Conservation (phyloP, 2,329 filamentous ascomycete species). For the Monosporascus sp. region DNA sequence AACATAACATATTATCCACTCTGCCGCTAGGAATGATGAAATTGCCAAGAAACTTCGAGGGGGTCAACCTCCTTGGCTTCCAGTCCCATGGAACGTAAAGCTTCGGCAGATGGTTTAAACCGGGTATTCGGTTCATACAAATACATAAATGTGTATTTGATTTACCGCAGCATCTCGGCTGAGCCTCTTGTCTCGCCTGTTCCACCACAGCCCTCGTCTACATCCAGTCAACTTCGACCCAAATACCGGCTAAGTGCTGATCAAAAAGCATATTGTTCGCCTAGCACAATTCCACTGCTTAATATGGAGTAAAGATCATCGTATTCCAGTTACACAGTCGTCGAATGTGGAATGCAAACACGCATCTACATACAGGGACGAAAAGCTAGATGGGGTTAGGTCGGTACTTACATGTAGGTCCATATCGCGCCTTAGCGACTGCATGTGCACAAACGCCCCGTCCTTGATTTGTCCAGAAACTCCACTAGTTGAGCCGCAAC, state of each 20-base stretch:
- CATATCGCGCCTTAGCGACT: neutral
- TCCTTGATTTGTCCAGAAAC: neutral
- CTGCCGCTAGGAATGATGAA: neutral
- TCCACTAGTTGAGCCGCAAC: conserved; percentile 1
- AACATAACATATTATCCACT: neutral
- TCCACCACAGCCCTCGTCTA: neutral
- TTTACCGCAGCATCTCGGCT: neutral
- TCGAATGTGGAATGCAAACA: neutral
- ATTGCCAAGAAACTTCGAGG: no score
- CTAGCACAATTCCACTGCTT: neutral
- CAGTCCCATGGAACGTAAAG: no score
- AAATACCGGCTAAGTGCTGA: neutral
- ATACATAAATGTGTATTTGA: neutral
- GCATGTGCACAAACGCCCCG: neutral
- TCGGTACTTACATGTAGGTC: no score
- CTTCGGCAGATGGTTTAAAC: no score
- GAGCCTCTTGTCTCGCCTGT: neutral
- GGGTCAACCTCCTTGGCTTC: no score
- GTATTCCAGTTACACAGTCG: neutral
- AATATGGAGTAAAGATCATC: neutral
- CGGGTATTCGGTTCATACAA: no score
- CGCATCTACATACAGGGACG: neutral
- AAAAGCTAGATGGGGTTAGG: no score
- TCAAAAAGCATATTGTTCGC: neutral
- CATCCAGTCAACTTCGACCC: no score